Conservation (phyloP, 352 stramenopile genomes). For the Pythium rishiriense region DNA sequence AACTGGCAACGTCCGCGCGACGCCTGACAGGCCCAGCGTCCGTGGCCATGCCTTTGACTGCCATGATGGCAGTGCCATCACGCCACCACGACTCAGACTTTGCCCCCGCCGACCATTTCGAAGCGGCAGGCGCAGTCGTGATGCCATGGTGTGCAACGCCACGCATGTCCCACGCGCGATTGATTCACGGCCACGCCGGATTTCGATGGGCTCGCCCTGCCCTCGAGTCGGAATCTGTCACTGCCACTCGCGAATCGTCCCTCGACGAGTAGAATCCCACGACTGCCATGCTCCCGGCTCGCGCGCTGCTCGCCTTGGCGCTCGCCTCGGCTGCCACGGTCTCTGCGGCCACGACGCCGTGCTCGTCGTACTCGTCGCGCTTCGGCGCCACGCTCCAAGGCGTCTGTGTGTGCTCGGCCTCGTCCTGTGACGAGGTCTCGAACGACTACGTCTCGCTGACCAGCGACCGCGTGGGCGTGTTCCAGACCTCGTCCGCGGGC, state of each 20-base stretch:
- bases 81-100: background rate
- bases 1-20: background rate
- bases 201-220: background rate
- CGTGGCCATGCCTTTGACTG: background rate
- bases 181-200: background rate
- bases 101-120: background rate
- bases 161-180: background rate
- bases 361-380: conserved; percentile 37
- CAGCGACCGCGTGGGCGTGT: conserved; percentile 39
- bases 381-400: conserved; percentile 46
- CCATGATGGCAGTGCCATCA: conserved; percentile 5
- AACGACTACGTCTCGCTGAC: conserved; percentile 46
- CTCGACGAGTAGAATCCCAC: background rate
- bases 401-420: conserved; percentile 57
- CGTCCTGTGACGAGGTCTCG: conserved; percentile 50
- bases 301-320: background rate
- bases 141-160: conserved; percentile 4
- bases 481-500: conserved; percentile 46
- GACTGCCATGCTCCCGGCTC: background rate
- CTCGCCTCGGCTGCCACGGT: conserved; percentile 4
- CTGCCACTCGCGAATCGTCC: conserved; percentile 1
- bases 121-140: background rate
- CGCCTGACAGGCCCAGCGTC: too few species aligned
- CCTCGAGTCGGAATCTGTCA: background rate
- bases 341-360: background rate